Percentiles rank a stretch among this genome's conserved stretches.
Conservation (phyloP, 148 eudicot species). For the Euryodendron excelsum region DNA sequence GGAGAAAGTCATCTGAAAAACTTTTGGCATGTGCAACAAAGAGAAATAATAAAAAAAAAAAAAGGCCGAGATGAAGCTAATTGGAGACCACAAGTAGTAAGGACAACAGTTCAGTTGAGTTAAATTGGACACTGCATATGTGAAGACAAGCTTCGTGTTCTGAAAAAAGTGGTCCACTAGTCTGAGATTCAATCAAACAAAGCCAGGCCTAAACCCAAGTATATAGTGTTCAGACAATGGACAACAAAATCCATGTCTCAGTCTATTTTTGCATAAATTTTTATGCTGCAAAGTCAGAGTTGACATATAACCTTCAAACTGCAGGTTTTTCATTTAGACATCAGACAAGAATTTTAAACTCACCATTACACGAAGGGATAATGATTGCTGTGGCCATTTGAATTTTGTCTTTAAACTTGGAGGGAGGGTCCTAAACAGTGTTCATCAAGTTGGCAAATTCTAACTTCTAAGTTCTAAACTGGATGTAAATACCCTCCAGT, state of each 20-base stretch:
- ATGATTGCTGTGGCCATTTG: neutral
- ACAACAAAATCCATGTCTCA: neutral
- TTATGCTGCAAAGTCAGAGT: slow-evolving; percentile 1
- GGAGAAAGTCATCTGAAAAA: no score
- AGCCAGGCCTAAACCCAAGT: neutral
- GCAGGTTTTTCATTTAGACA: neutral
- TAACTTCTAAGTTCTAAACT: no score
- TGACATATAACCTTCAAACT: neutral
- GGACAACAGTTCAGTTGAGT: neutral
- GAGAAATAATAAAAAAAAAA: neutral
- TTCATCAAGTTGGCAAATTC: neutral
- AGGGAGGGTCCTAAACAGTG: no score
- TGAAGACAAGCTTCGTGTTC: neutral
- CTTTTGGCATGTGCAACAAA: no score
- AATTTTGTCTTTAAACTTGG: no score
- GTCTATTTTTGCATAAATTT: neutral
- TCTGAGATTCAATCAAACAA: neutral
- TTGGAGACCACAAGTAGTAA: neutral
- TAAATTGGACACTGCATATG: neutral
- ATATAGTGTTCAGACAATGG: no score
- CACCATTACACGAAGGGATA: no score
- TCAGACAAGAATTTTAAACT: no score
- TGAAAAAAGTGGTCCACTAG: neutral
- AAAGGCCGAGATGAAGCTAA: neutral
- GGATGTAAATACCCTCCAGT: neutral